These are phyloP conservation scores for Acer yangbiense DNA, from an alignment of 345 rosid genomes.

Conservation along the genomic window DNA sequence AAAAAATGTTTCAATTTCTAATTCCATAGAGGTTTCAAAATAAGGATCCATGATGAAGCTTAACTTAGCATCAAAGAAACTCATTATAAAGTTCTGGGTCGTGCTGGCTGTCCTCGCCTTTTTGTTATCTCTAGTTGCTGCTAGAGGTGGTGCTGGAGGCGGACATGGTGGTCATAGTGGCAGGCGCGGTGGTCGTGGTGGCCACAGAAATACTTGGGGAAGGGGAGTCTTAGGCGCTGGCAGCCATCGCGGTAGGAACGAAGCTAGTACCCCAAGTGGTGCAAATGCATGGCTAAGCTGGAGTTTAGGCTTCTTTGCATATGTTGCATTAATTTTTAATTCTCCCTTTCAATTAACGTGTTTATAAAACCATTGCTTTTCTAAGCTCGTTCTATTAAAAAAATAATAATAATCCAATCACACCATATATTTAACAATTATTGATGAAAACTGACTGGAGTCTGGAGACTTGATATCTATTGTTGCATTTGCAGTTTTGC, in stretches of 20 bases:
- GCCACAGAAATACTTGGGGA: not conserved
- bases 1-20: no score
- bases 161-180: not conserved
- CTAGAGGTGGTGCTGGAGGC: not conserved
- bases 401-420: no score
- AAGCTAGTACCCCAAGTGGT: not conserved
- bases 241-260: not conserved
- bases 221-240: not conserved
- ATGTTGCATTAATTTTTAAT: not conserved
- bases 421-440: no score
- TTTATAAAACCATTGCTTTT: no score
- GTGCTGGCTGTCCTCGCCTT: not conserved
- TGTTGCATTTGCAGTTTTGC: no score
- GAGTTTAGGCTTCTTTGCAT: not conserved
- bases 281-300: slow-evolving; percentile 2
- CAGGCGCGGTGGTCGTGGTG: not conserved
- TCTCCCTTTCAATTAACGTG: no score
- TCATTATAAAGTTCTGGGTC: not conserved
- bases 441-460: no score
- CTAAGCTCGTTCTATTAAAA: no score
- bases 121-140: not conserved
- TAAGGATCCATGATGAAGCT: not conserved
- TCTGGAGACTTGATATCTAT: no score
- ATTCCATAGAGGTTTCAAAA: not conserved
- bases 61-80: not conserved